Evolutionary conservation across 1,284 basidiomycete species (phyloP).

Genomic region (Heliocybe sulcata): DNA sequence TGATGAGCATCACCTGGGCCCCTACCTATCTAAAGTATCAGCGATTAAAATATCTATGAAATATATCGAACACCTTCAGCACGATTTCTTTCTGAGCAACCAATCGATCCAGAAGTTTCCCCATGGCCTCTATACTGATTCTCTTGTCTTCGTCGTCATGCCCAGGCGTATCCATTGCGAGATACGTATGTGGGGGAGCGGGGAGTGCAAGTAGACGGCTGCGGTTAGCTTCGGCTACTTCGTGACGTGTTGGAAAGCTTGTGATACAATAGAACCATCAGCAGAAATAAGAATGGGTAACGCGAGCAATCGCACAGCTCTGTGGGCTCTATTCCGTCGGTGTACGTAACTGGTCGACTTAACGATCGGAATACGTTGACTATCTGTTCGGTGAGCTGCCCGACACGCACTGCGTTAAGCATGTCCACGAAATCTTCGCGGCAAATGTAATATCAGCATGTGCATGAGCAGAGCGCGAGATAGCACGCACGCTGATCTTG

Average conservation of each 20-base stretch:
- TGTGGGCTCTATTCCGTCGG: slow-evolving; percentile 76
- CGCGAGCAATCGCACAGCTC: slow-evolving; percentile 54
- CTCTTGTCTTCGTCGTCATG: slow-evolving; percentile 15
- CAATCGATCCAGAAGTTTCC: slow-evolving; percentile 19
- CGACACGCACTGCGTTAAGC: slow-evolving; percentile 68
- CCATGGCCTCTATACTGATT: slow-evolving; percentile 12
- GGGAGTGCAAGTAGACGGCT: slow-evolving; percentile 30
- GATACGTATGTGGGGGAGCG: slow-evolving; percentile 26
- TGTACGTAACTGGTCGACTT: slow-evolving; percentile 52
- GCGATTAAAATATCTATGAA: not conserved
- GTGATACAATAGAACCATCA: not conserved
- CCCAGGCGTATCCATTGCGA: slow-evolving; percentile 26
- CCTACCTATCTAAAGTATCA: slow-evolving; percentile 16
- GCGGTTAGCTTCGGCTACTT: slow-evolving; percentile 54
- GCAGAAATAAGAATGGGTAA: slow-evolving; percentile 15
- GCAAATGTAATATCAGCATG: not conserved
- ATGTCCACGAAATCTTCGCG: slow-evolving; percentile 55
- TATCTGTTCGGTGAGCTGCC: slow-evolving; percentile 35
- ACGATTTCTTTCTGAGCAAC: slow-evolving; percentile 15
- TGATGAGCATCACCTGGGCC: slow-evolving; percentile 40
- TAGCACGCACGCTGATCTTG: slow-evolving; percentile 42
- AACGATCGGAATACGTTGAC: slow-evolving; percentile 52
- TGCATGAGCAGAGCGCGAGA: not conserved
- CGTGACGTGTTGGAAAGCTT: slow-evolving; percentile 52
- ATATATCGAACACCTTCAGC: slow-evolving; percentile 15